Percentiles rank a stretch among this genome's conserved stretches.
Evolutionary conservation across 345 rosid species (phyloP).

Genomic region (Gossypioides kirkii): DNA sequence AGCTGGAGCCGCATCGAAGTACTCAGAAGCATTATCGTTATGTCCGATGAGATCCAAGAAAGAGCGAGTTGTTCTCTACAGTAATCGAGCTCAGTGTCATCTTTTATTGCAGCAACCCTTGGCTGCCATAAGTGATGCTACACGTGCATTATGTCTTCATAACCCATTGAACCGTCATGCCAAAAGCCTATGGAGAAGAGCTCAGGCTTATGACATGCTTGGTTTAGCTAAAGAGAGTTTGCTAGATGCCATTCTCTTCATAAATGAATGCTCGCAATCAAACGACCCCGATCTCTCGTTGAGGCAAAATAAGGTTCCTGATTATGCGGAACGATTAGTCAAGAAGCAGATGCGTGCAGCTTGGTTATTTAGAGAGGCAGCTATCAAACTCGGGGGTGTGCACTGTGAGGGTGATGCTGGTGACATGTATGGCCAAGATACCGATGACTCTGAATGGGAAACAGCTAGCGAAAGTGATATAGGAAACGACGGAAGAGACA

Average conservation of each 20-base stretch:
- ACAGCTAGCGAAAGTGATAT: slow-evolving; percentile 95
- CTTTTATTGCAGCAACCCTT: slow-evolving; percentile 88
- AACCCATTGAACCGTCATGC: slow-evolving; percentile 89
- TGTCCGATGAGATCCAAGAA: slow-evolving; percentile 95
- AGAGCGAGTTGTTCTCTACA: slow-evolving; percentile 91
- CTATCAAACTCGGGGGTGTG: slow-evolving; percentile 83
- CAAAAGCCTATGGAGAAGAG: slow-evolving; percentile 97
- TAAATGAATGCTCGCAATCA: slow-evolving; percentile 95
- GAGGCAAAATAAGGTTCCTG: slow-evolving; percentile 97
- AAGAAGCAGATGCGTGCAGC: slow-evolving; percentile 99
- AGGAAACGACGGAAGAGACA: slow-evolving; percentile 78
- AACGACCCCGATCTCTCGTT: slow-evolving; percentile 86
- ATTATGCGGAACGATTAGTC: slow-evolving; percentile 91
- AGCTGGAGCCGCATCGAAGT: slow-evolving; percentile 79
- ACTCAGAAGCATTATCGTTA: slow-evolving; percentile 82
- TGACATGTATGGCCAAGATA: slow-evolving; percentile 65
- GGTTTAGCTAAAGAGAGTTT: slow-evolving; percentile 91
- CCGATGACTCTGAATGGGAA: slow-evolving; percentile 96
- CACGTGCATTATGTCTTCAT: slow-evolving; percentile 82
- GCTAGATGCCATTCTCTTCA: slow-evolving; percentile 93
- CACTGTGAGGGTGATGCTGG: slow-evolving; percentile 64
- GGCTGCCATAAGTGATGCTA: slow-evolving; percentile 91
- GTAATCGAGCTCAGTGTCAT: slow-evolving; percentile 95
- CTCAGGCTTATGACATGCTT: slow-evolving; percentile 96
- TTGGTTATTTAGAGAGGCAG: slow-evolving; percentile 96